Base-by-base conservation (phyloP, 208 protist genomes). In the Crithidia bombi region DNA sequence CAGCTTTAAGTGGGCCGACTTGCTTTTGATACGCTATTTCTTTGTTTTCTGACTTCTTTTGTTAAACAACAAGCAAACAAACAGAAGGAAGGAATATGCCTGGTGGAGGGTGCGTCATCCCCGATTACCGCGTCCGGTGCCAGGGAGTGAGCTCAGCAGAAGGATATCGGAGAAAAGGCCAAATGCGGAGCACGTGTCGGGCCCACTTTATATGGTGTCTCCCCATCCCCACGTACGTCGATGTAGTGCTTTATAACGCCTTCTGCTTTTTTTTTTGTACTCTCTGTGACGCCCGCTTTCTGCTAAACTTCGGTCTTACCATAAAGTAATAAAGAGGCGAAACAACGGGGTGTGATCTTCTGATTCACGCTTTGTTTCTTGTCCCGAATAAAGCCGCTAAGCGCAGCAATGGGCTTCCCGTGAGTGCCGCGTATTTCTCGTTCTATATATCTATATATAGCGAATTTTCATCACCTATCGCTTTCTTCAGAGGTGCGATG, bases 321-420 rank as follows among this genome's bases (percentile, higher is more conserved):
- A 21, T 32, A 23, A 41, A 43, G 32, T 23, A 33, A 28, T 25
- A 39, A 65, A 38, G 15, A 49, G 38, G 32, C 38, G 59, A 49
- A 58, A 39, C 33, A 25, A 38, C 19, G 50, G 58, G 35, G 65
- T 19, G 25, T 51, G 44, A 65, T 67, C 55, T 77, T 51, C 28
- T 70, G 38, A 23, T 72, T 69, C n/a, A n/a, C n/a, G n/a, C n/a
- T 35, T 47, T 41, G 1, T 46, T 71, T 70, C n/a, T 33, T 69
- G 65, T 46, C 47, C 67, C 63, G 9, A 58, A n/a, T n/a, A 46
- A 38, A 55, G 38, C 63, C 36, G 47, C 47, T 50, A 68, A 51
- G 46, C 46, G 46, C 33, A 41, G 44, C 61, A 66, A 28, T 56
- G 44, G 61, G 61, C 61, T 66, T 66, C 32, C 54, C 19, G 5